Base-by-base conservation (phyloP, 345 rosid genomes). In the Populus davidiana region DNA sequence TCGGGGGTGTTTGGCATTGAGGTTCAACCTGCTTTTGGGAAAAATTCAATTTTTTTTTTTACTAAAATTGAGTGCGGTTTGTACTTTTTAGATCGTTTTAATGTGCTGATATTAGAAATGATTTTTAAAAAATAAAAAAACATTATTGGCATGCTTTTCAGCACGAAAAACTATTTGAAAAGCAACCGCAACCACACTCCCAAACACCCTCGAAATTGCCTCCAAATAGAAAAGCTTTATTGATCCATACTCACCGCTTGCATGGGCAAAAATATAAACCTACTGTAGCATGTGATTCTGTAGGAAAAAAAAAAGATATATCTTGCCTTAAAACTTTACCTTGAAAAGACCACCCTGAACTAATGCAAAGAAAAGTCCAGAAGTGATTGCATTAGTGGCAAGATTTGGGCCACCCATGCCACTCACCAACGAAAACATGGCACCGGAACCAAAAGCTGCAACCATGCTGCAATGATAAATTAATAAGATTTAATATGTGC, bases 391-490 rank as follows among this genome's bases (percentile, higher is more conserved):
- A 87, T 87, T 93, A 72, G 79, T 82, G 17, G 83, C 90, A 36
- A 80, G 93, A 83, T 94, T 94, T 75, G 90, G 88, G 67, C 92
- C 92, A 14, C 97, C 98, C 81, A 88, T 52, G 65, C 91, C 92
- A 59, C 98, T 93, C 82, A 96, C 98, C 70, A 96, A 79, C 38
- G 97, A 89, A 85, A 87, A 96, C 62, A 89, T 77, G n/a, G 86
- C 91, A 66, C 98, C 99, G 43, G 97, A 96, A 84, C 99, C 96
- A 76, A 96, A 96, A 72, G 97, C 97, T 49, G 98, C 98, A 16
- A 71, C 96, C 94, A 96, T 91, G 83, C 99, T 95, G 91, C 91
- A 80, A 65, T 75, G 61, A 65, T 25, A 67, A 75, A 36, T 17
- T 75, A 27, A 52, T 47, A 41, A 44, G 65, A 70, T 38, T 49